These are phyloP conservation scores for Chalciporus pseudorubinellus DNA, from an alignment of 768 basidiomycete species.

Conservation along the genomic window DNA sequence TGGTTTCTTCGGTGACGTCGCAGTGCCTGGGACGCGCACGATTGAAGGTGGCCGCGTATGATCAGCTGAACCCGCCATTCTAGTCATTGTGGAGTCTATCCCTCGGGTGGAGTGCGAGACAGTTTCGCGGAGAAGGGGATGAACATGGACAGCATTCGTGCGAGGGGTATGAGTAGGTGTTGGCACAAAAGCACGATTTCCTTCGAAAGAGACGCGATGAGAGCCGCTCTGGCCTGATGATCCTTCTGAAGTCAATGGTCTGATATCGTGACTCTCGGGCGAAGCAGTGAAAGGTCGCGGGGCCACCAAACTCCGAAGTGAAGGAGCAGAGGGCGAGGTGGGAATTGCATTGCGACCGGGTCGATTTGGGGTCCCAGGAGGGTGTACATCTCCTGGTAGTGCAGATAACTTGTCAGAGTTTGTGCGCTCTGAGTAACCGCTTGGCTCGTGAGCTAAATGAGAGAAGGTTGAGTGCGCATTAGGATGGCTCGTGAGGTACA, in stretches of 20 bases:
- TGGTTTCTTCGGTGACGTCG: conserved; percentile 17
- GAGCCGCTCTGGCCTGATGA: conserved; percentile 44
- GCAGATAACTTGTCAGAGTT: conserved; percentile 47
- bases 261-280: conserved; percentile 12
- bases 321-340: conserved; percentile 41
- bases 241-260: conserved; percentile 34
- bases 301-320: conserved; percentile 30
- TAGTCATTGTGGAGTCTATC: conserved; percentile 8
- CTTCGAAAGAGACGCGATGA: conserved; percentile 51
- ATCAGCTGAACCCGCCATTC: conserved; percentile 9
- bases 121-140: conserved; percentile 21
- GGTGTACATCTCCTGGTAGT: conserved; percentile 35
- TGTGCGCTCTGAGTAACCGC: conserved; percentile 30
- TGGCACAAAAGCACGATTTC: conserved; percentile 35
- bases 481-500: neutral
- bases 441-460: conserved; percentile 6
- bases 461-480: neutral
- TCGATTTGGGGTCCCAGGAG: conserved; percentile 33
- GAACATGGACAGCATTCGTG: conserved; percentile 33
- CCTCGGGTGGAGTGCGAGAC: conserved; percentile 4
- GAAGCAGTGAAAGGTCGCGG: conserved; percentile 20
- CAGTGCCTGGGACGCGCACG: conserved; percentile 4
- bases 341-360: conserved; percentile 42
- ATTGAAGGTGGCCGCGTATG: conserved; percentile 8
- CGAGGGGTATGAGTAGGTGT: conserved; percentile 30